Evolutionary conservation across 164 flowering plant species (phyloP), one percentile per base, ranked within the genome.

Genomic region (Akebia trifoliata): DNA sequence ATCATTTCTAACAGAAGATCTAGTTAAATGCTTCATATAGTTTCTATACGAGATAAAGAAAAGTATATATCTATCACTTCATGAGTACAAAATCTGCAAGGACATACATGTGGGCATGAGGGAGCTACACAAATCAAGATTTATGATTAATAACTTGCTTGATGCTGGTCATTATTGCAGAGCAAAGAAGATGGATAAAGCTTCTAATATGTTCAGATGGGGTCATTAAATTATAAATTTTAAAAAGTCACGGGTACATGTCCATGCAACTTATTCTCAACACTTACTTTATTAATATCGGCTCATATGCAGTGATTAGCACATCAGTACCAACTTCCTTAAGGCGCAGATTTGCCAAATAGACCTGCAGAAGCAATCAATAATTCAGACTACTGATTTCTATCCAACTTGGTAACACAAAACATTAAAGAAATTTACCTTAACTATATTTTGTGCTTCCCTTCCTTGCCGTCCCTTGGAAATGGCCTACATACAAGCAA

Each of bases 271-370:
- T n/a, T 39, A 54, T 18, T 56, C 21, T 37, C 44, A 32, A 30
- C 18, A 72, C 87, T 73, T 70, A 93, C 97, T 80, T 87, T 70
- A 94, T 88, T 9, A 79, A 17, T 43, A 90, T 26, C 30, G 97
- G 99, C 67, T 94, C 97, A 66, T 94, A 76, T 29, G 91, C 93
- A 69, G 81, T 78, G 52, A 94, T 69, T 14, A 94, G 75, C 50
- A 90, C 91, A 82, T 94, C 99, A 21, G 97, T 86, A 17, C 56
- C 76, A 63, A 82, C 90, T 76, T 57, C 91, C 68, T 83, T 94
- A 0, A 90, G 85, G 3, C 97, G 86, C 59, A 94, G 20, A 78
- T 90, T 94, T 35, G 99, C 97, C 66, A 94, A 56, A 71, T 83
- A 85, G 12, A 93, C 96, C 98, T 89, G 85, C 69, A 75, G 21